These are phyloP conservation scores for Septoria petroselini DNA, from an alignment of 2,329 filamentous ascomycete species.

Conservation along the genomic window DNA sequence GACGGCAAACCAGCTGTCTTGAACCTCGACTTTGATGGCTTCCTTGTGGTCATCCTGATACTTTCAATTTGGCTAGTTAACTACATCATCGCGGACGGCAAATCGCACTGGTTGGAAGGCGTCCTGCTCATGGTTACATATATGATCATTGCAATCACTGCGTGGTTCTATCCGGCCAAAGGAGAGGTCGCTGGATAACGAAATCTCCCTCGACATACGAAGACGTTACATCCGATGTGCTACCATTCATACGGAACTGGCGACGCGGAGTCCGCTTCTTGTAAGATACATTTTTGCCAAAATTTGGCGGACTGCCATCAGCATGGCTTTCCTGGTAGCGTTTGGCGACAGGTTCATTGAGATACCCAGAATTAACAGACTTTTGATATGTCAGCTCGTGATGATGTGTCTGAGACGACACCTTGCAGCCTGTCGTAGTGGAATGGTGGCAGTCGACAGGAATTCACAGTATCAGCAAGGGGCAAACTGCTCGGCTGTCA, in stretches of 20 bases:
- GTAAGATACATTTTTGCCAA: background rate
- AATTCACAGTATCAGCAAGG: no score
- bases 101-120: conserved; percentile 57
- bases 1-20: conserved; percentile 47
- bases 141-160: conserved; percentile 59
- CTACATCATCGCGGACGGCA: conserved; percentile 56
- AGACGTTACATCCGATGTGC: background rate
- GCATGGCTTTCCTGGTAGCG: background rate
- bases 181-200: conserved; percentile 23
- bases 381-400: no score
- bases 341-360: background rate
- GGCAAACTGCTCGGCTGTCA: no score
- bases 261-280: background rate
- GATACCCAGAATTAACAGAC: background rate
- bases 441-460: no score
- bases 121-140: conserved; percentile 52
- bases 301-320: background rate
- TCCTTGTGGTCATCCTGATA: conserved; percentile 71
- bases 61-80: conserved; percentile 57
- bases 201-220: no score
- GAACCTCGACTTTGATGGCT: conserved; percentile 82
- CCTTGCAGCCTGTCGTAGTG: no score
- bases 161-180: conserved; percentile 48
- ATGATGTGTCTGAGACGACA: no score
- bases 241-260: background rate